A percentile compares a stretch with the other conserved stretches of the same genome.
These are phyloP conservation scores for Cladosporium colombiae DNA, from an alignment of 2,329 filamentous ascomycete species.

Conservation along the genomic window DNA sequence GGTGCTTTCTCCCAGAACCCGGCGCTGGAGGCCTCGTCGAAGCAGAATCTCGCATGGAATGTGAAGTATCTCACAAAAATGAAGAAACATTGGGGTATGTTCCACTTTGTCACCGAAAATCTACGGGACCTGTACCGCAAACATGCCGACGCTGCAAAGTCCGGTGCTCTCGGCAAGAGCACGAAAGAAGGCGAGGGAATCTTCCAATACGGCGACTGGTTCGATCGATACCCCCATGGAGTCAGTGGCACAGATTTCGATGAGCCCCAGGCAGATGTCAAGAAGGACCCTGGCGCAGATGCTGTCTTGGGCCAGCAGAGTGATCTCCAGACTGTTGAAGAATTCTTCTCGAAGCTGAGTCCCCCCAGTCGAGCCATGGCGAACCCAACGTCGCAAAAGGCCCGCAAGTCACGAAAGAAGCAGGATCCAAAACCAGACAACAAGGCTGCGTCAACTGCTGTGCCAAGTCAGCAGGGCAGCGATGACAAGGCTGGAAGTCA, in stretches of 20 bases:
- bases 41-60: conserved; percentile 81
- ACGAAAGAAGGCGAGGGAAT: conserved; percentile 58
- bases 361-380: conserved; percentile 51
- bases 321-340: conserved; percentile 89
- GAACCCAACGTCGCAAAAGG: conserved; percentile 48
- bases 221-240: conserved; percentile 89
- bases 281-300: conserved; percentile 79
- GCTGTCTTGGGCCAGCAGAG: conserved; percentile 85
- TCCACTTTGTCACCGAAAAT: conserved; percentile 93
- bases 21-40: conserved; percentile 72
- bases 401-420: conserved; percentile 42
- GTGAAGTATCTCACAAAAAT: conserved; percentile 89
- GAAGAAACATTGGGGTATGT: conserved; percentile 99
- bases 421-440: conserved; percentile 33
- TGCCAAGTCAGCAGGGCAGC: conserved; percentile 25
- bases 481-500: conserved; percentile 27
- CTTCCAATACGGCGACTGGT: conserved; percentile 98
- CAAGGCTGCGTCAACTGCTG: conserved; percentile 23
- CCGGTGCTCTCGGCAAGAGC: conserved; percentile 53
- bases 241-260: conserved; percentile 82
- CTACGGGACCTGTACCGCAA: conserved; percentile 84
- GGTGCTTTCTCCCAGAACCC: conserved; percentile 86
- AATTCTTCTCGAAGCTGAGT: conserved; percentile 83
- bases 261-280: conserved; percentile 64
- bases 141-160: conserved; percentile 77